Base-by-base conservation (phyloP, 768 basidiomycete genomes). In the Lactifluus volemus region DNA sequence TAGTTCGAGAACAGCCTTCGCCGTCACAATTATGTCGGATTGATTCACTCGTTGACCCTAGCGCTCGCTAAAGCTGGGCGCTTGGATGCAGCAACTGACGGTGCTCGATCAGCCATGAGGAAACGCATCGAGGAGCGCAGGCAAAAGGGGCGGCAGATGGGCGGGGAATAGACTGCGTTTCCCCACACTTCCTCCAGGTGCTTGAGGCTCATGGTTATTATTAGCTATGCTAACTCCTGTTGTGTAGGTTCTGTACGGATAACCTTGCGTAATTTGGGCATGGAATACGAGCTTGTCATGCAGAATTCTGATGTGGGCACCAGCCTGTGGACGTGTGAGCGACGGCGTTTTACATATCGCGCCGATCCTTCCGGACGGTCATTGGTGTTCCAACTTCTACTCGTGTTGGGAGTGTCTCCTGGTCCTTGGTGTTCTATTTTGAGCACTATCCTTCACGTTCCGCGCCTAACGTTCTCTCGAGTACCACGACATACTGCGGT, bases 1-100 rank as follows among this genome's bases (percentile, higher is more conserved):
- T 67, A 92, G 89, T 91, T 93, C 63, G 90, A 94, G 74, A 94
- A 95, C 74, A 85, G 87, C 63, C 77, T 93, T 42, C 83, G 92
- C 44, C 78, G 85, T 67, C 92, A 95, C 68, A 96, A 95, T 67
- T 88, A 93, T 70, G 79, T 93, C 50, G 89, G 93, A 38, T 76
- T 93, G 21, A 83, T 85, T 5, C 86, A 92, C 69, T 84, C 83
- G 0, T 74, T 94, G 36, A 73, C 90, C n/a, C 71, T 81, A 19
- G 84, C 82, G 11, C 77, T 95, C 21, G 91, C 89, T 10, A 88
- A 86, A 69, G 79, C 80, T 7, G 87, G 84, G 3, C 79, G 77
- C 61, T 74, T 93, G 34, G 76, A 80, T 21, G 70, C 76, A 3
- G 84, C 80, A 0, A 77, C 80, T 29, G 75, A 75, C 30, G 71